Conservation (phyloP, 768 basidiomycete genomes). For the Floccularia luteovirens region DNA sequence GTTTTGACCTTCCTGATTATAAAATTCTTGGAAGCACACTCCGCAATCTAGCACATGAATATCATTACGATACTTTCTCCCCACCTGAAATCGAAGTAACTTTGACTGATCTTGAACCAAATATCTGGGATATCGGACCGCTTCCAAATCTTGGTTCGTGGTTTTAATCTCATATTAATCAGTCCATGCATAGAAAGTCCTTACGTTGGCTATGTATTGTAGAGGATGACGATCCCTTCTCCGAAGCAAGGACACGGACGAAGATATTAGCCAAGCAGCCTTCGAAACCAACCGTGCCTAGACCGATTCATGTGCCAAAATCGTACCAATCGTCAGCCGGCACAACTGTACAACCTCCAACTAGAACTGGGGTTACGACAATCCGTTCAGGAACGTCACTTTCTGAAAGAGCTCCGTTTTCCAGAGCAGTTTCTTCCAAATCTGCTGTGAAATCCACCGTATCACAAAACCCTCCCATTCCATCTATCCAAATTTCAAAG, state of each 20-base stretch:
- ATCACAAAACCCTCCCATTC: no score
- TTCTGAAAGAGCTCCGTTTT: no score
- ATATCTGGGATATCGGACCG: slow-evolving; percentile 20
- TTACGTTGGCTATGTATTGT: no score
- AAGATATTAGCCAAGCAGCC: background rate
- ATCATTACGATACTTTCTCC: slow-evolving; percentile 20
- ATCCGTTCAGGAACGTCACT: background rate
- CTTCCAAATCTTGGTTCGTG: slow-evolving; percentile 21
- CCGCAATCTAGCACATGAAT: slow-evolving; percentile 23
- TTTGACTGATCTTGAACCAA: slow-evolving; percentile 11
- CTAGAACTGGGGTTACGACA: background rate
- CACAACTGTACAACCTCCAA: background rate
- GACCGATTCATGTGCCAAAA: background rate
- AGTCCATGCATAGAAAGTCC: background rate
- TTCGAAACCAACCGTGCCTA: background rate
- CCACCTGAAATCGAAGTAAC: slow-evolving; percentile 21
- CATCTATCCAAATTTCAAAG: no score
- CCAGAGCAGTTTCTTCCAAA: no score
- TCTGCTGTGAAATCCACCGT: no score
- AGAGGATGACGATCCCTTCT: slow-evolving; percentile 2
- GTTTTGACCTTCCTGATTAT: slow-evolving; percentile 38
- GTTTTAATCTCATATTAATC: background rate
- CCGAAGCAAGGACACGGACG: background rate
- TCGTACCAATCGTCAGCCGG: background rate
- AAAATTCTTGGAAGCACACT: slow-evolving; percentile 28